Percentiles rank a stretch among this genome's conserved stretches.
Evolutionary conservation across 169 alveolate species (phyloP).

Genomic region (Perkinsus olseni): DNA sequence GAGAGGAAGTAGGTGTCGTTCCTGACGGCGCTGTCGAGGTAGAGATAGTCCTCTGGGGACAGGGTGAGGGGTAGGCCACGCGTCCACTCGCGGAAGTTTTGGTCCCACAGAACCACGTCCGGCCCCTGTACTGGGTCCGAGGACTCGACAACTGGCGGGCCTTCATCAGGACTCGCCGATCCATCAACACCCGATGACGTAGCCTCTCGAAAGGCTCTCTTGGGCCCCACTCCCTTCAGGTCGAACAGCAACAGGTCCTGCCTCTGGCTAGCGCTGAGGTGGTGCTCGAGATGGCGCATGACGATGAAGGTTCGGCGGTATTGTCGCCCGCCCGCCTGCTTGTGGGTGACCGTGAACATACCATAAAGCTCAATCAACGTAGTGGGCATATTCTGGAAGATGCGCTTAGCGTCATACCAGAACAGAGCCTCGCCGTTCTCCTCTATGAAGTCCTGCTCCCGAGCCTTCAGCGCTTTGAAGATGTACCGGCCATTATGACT

Average conservation of each 20-base stretch:
- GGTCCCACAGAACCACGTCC: slow-evolving; percentile 31
- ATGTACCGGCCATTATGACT: neutral
- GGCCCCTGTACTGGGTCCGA: neutral
- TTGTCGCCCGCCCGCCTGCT: neutral
- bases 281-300: neutral
- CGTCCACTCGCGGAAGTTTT: slow-evolving; percentile 27
- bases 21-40: neutral
- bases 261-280: neutral
- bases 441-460: neutral
- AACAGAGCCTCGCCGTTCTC: neutral
- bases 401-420: neutral
- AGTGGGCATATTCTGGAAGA: neutral
- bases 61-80: slow-evolving; percentile 22
- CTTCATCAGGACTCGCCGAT: neutral
- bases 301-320: slow-evolving; percentile 2
- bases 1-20: slow-evolving; percentile 18
- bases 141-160: neutral
- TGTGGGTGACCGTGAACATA: neutral
- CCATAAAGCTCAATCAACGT: neutral
- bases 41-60: neutral
- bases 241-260: neutral
- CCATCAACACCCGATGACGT: neutral
- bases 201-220: neutral
- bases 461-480: neutral
- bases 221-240: slow-evolving; percentile 7